Conservation (phyloP, 257 asterid genomes). For the Orobanche coerulescens region DNA sequence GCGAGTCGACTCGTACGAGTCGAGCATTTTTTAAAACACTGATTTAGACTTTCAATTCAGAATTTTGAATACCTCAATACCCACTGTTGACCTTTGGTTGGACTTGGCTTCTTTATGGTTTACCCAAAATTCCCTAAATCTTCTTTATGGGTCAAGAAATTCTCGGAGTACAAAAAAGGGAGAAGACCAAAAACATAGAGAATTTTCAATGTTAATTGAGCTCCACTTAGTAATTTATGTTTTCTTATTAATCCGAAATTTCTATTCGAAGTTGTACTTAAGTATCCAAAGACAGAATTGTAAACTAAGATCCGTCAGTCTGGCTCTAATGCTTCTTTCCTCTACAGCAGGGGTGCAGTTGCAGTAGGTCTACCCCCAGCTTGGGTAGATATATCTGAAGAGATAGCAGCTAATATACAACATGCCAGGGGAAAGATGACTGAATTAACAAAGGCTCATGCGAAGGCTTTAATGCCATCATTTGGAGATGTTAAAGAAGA, state of each 20-base stretch:
- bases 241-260: background rate
- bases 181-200: background rate
- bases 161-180: too few relatives aligned
- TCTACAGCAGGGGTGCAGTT: slow-evolving; percentile 67
- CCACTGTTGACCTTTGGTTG: too few relatives aligned
- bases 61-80: too few relatives aligned
- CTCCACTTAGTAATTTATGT: background rate
- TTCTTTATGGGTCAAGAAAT: too few relatives aligned
- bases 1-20: too few relatives aligned
- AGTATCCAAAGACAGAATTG: background rate
- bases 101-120: background rate
- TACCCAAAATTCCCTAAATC: background rate
- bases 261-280: background rate
- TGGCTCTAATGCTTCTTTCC: background rate
- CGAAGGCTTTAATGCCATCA: slow-evolving; percentile 97
- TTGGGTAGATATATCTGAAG: slow-evolving; percentile 98
- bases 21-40: too few relatives aligned
- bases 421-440: slow-evolving; percentile 67
- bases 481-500: slow-evolving; percentile 99
- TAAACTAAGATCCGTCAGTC: background rate
- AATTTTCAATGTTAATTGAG: background rate
- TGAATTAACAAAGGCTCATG: slow-evolving; percentile 93
- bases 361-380: slow-evolving; percentile 96
- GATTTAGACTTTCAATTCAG: too few relatives aligned
- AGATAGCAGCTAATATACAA: slow-evolving; percentile 73